Base-by-base conservation (phyloP, 495 filamentous ascomycete genomes). In the Tuber brumale region DNA sequence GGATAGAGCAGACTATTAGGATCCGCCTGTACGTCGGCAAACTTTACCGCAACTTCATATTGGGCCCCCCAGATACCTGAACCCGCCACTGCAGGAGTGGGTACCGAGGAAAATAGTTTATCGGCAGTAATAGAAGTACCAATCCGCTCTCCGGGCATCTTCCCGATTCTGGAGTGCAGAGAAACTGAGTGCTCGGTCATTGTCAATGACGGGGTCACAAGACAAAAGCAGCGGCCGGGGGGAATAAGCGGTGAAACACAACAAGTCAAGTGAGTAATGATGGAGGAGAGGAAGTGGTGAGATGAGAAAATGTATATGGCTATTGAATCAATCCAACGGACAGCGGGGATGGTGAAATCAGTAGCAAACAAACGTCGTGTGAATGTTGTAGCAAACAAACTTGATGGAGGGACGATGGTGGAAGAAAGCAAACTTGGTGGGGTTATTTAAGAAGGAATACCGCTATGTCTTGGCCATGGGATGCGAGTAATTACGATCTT, bases 1-100 rank as follows among this genome's bases (percentile, higher is more conserved):
- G 95, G 98, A 85, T 88, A 95, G 31, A 99, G 88, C 3, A 95
- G 96, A 82, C 93, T 95, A 77, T 94, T 91, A 1, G 91, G 90
- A 82, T 99, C 93, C 14, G 89, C 88, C 83, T 97, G 95, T 71
- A 97, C 87, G 81, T 97, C 94, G 79, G 90, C 92, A 69, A 99
- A 88, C 86, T 96, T 95, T 78, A 99, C 93, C 78, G 97, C 91
- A 74, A 99, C 85, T 27, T 83, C 81, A 77, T 83, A 83, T 18
- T 71, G 79, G 21, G 71, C 75, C 42, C 83, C 75, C 10, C 79
- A 57, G 12, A 83, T 73, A 39, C 75, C 76, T 6, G 48, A 75
- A 48, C 51, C 70, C 44, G 76, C 78, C 37, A 48, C 76, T 21
- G 71, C 73, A n/a, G 77, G 70, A 69, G 76, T 76, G 16, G 75